Conservation (phyloP, 495 filamentous ascomycete genomes). For the Aspergillus cristatus region DNA sequence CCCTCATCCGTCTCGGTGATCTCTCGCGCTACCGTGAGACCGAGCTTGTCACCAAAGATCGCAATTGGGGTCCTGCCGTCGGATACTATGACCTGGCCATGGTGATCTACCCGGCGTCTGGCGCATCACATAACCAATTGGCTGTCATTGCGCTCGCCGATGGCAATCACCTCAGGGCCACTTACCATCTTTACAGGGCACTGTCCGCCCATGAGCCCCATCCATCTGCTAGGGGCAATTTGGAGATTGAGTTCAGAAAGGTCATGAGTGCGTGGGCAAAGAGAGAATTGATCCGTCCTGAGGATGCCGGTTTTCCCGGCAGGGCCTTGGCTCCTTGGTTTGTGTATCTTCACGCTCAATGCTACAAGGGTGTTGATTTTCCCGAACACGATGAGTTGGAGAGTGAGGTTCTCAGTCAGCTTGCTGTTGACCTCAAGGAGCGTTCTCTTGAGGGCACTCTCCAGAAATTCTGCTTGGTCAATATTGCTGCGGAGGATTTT, state of each 20-base stretch:
- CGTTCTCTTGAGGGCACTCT: conserved; percentile 54
- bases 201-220: conserved; percentile 64
- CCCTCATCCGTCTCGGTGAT: conserved; percentile 80
- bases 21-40: conserved; percentile 84
- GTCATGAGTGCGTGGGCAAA: conserved; percentile 52
- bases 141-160: conserved; percentile 74
- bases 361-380: conserved; percentile 64
- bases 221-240: conserved; percentile 59
- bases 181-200: conserved; percentile 84
- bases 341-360: conserved; percentile 76
- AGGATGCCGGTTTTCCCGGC: conserved; percentile 41
- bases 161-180: conserved; percentile 66
- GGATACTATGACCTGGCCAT: conserved; percentile 79
- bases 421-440: conserved; percentile 65
- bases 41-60: conserved; percentile 51
- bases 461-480: conserved; percentile 74
- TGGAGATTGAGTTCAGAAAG: conserved; percentile 74
- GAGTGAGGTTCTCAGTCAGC: conserved; percentile 69
- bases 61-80: conserved; percentile 70
- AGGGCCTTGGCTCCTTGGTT: conserved; percentile 68
- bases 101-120: conserved; percentile 67
- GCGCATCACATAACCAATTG: conserved; percentile 77
- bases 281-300: conserved; percentile 44
- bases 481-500: conserved; percentile 72
- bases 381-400: conserved; percentile 74